Evolutionary conservation across 352 stramenopile genomes (phyloP).

Genomic region (Peronospora belbahrii): DNA sequence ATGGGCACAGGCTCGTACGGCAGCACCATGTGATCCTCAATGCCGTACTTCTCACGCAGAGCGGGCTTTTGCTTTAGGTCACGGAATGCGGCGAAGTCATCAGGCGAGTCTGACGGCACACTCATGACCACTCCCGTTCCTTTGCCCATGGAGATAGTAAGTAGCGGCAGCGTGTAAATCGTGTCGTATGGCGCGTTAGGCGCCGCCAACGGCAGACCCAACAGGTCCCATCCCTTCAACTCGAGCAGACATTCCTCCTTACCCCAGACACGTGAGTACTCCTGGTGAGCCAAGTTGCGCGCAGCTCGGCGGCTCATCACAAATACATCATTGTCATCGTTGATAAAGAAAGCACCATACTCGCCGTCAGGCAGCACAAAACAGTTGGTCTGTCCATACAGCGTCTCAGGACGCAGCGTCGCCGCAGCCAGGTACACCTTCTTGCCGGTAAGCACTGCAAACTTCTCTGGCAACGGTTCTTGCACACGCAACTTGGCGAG

Average conservation of each 20-base stretch:
- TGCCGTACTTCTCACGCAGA: slow-evolving; percentile 97
- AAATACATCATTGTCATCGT: slow-evolving; percentile 91
- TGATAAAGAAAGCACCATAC: slow-evolving; percentile 97
- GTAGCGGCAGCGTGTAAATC: slow-evolving; percentile 98
- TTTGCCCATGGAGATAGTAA: slow-evolving; percentile 99
- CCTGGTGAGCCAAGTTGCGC: slow-evolving; percentile 94
- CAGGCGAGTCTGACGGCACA: slow-evolving; percentile 97
- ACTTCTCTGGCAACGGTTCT: slow-evolving; percentile 70
- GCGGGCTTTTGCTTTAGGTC: slow-evolving; percentile 98
- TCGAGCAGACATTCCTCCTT: slow-evolving; percentile 84
- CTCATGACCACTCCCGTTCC: slow-evolving; percentile 98
- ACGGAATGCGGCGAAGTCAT: slow-evolving; percentile 98
- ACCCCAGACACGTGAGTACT: slow-evolving; percentile 83
- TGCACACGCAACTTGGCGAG: slow-evolving; percentile 95
- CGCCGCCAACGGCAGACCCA: slow-evolving; percentile 92
- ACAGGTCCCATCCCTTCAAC: slow-evolving; percentile 94
- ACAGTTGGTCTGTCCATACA: slow-evolving; percentile 99
- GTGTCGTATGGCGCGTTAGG: slow-evolving; percentile 96
- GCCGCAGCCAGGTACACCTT: slow-evolving; percentile 96
- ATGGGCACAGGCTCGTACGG: slow-evolving; percentile 98
- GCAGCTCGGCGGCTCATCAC: slow-evolving; percentile 92
- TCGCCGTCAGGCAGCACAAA: slow-evolving; percentile 98
- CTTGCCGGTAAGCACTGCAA: slow-evolving; percentile 72
- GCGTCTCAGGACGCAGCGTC: slow-evolving; percentile 98
- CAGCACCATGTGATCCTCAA: slow-evolving; percentile 97